Base-by-base conservation (phyloP, 2,329 filamentous ascomycete species). In the Exophiala alcalophila region DNA sequence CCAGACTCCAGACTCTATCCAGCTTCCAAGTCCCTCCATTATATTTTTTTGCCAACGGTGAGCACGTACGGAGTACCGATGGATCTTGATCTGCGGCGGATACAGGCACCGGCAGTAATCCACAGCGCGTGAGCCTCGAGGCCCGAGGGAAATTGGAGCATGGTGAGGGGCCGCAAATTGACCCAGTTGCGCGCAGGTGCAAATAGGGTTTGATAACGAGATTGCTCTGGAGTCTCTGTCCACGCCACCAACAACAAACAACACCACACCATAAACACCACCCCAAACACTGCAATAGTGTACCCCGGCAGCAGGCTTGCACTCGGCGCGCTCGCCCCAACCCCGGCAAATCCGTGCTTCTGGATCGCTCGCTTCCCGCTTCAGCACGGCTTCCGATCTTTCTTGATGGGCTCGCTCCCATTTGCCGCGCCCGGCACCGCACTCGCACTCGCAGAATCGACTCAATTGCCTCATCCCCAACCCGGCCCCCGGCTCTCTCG, bases 141-240 rank as follows among this genome's bases (percentile, higher is more conserved):
- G n/a, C n/a, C n/a, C n/a, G n/a, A 10, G 30, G 40, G 38, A 52
- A 32, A 49, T 49, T 50, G 46, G 31, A 32, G 38, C 33, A 18
- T 25, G 23, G 26, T 20, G 40, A 37, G 34, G 39, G 34, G 38
- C 49, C 24, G 42, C 45, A 49, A 52, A 43, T 49, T 46, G 25
- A 28, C 46, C 40, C 19, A 25, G 35, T 35, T 40, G 32, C 42
- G n/a, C 44, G 28, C 19, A 37, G 40, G 35, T 43, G 23, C 41
- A 49, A 44, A 21, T 52, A 49, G 49, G 42, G 41, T 52, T 52
- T 43, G 49, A 52, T 52, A 52, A 27, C 43, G 49, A 52, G 39
- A 52, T 52, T 52, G 35, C 45, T 41, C 36, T n/a, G n/a, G n/a
- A n/a, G n/a, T n/a, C n/a, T n/a, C n/a, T n/a, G n/a, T n/a, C n/a